Percentiles rank a stretch among this genome's conserved stretches.
These are phyloP conservation scores for Penicillium thymicola DNA, from an alignment of 2,329 filamentous ascomycete species.

Conservation along the genomic window DNA sequence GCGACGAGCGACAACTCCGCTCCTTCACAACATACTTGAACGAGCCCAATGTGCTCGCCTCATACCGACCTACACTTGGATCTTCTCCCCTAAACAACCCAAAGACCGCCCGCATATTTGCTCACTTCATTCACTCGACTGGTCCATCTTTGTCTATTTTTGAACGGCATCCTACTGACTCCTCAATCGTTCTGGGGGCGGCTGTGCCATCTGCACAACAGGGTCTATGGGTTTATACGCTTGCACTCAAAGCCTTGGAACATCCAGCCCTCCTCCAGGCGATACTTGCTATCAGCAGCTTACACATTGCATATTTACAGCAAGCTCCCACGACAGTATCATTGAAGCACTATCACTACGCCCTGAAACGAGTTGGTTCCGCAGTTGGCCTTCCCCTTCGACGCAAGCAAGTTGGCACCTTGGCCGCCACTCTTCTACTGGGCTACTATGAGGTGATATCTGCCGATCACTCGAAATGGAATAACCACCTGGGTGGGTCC, in stretches of 20 bases:
- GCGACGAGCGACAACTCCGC: conserved; percentile 47
- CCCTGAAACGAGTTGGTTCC: conserved; percentile 72
- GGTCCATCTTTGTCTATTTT: conserved; percentile 83
- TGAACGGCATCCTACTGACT: conserved; percentile 75
- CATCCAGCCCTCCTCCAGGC: conserved; percentile 87
- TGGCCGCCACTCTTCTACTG: conserved; percentile 83
- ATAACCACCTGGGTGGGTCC: conserved; percentile 82
- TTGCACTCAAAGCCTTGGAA: conserved; percentile 78
- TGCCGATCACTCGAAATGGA: conserved; percentile 94
- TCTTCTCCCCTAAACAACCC: conserved; percentile 75
- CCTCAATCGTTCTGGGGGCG: conserved; percentile 63
- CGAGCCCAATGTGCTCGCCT: conserved; percentile 54
- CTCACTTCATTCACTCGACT: conserved; percentile 87
- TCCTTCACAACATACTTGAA: conserved; percentile 50
- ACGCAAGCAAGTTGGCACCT: conserved; percentile 71
- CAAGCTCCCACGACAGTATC: conserved; percentile 71
- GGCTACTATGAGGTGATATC: conserved; percentile 94
- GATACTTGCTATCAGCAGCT: conserved; percentile 79
- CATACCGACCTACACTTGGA: conserved; percentile 63
- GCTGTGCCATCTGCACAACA: conserved; percentile 60
- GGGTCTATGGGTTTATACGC: conserved; percentile 65
- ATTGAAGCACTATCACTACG: conserved; percentile 86
- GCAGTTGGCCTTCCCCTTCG: conserved; percentile 67
- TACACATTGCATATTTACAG: conserved; percentile 84
- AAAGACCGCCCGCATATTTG: conserved; percentile 78